Percentiles rank a stretch among this genome's conserved stretches.
phyloP scores from a whole-genome alignment of 2,329 filamentous ascomycete species.

The Fusarium sacchari region DNA sequence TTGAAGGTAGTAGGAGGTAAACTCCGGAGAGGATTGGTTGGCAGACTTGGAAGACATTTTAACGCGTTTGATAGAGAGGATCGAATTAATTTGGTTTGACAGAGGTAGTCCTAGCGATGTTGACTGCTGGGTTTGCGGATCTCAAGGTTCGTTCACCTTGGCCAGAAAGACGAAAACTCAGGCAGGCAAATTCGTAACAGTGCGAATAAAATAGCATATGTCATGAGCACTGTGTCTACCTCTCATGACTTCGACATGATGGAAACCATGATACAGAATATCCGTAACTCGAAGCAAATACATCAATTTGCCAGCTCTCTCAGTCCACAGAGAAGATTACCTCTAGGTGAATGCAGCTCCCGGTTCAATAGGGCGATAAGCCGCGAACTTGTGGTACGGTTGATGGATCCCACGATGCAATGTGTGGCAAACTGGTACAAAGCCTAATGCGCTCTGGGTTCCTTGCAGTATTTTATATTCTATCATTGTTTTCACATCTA shows the following conservation, averaged over 20 bases:
- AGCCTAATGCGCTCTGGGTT: background rate
- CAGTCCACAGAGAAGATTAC: too few relatives aligned
- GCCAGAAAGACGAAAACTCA: background rate
- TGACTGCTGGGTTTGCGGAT: background rate
- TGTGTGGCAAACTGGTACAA: background rate
- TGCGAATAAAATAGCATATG: background rate
- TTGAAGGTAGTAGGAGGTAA: slow-evolving; percentile 75
- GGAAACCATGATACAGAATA: background rate
- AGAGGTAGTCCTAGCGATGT: background rate
- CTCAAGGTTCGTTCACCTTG: background rate
- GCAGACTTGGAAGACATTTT: slow-evolving; percentile 34
- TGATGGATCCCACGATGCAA: background rate
- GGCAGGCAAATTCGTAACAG: background rate
- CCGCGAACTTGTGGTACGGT: background rate
- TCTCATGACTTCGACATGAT: background rate
- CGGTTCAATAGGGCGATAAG: background rate
- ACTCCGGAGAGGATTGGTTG: slow-evolving; percentile 51
- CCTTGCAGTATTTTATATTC: background rate
- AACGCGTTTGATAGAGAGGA: background rate
- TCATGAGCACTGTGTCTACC: background rate
- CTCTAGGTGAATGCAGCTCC: background rate
- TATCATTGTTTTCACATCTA: background rate
- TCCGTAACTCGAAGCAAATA: background rate
- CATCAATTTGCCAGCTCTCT: background rate
- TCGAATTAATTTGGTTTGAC: background rate